Conservation (phyloP, 2,329 filamentous ascomycete species). For the Lithohypha guttulata region DNA sequence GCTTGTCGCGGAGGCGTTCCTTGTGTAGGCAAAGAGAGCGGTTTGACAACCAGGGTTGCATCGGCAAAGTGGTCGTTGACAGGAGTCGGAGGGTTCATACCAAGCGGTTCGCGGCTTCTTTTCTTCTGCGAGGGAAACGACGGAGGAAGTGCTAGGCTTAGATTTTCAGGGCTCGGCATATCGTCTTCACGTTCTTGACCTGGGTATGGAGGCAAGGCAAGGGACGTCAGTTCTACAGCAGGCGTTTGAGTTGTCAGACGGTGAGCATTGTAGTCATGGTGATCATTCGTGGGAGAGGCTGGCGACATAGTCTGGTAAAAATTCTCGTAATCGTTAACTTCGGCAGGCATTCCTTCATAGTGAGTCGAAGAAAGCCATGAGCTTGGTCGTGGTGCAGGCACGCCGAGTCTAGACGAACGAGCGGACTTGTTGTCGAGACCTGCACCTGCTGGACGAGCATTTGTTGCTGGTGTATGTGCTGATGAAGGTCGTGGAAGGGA, state of each 20-base stretch:
- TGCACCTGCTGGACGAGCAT: constrained; percentile 17
- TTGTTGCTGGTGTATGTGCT: constrained; percentile 21
- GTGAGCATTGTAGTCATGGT: constrained; percentile 12
- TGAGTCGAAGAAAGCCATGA: constrained; percentile 22
- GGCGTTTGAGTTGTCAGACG: constrained; percentile 3
- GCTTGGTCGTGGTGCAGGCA: constrained; percentile 11
- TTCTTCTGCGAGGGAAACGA: constrained; percentile 14
- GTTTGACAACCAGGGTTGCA: neutral
- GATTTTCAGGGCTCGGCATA: constrained; percentile 1
- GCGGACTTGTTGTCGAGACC: constrained; percentile 20
- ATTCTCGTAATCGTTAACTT: constrained; percentile 14
- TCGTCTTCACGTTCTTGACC: constrained; percentile 1
- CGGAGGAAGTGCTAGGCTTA: constrained; percentile 11
- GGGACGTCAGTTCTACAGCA: constrained; percentile 5
- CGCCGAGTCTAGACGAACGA: constrained; percentile 15
- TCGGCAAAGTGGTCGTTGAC: constrained; percentile 15
- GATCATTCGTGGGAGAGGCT: constrained; percentile 15
- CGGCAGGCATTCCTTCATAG: constrained; percentile 20
- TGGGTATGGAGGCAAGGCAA: neutral
- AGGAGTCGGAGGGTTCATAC: constrained; percentile 38
- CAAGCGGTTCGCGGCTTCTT: constrained; percentile 30
- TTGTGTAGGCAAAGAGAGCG: constrained; percentile 3
- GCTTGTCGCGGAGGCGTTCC: constrained; percentile 8
- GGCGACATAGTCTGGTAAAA: constrained; percentile 19
- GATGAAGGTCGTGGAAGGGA: constrained; percentile 27